phyloP scores from a whole-genome alignment of 805 yeast genomes.

The Yarrowia porcina region DNA sequence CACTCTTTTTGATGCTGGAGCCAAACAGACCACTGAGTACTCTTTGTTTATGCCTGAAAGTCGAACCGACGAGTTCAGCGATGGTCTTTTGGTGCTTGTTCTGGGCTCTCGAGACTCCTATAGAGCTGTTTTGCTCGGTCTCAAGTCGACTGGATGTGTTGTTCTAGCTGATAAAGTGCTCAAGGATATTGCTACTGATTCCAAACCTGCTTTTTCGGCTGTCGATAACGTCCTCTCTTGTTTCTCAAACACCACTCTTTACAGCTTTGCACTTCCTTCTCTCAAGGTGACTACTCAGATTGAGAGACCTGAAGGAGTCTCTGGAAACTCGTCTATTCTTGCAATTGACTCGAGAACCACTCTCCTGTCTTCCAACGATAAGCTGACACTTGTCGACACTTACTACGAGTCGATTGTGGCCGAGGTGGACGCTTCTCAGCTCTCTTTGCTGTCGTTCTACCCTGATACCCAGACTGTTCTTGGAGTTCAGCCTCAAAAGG shows the following conservation, averaged over 20 bases:
- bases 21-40: conserved; percentile 17
- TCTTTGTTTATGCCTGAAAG: conserved; percentile 7
- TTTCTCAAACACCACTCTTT: conserved; percentile 18
- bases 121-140: conserved; percentile 16
- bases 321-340: conserved; percentile 27
- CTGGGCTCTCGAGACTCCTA: conserved; percentile 10
- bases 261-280: conserved; percentile 14
- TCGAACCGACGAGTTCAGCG: conserved; percentile 15
- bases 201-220: conserved; percentile 15
- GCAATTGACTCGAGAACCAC: conserved; percentile 36
- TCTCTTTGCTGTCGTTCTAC: conserved; percentile 27
- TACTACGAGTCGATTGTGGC: conserved; percentile 35
- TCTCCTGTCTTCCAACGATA: conserved; percentile 32
- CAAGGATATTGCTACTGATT: conserved; percentile 1
- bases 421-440: conserved; percentile 27
- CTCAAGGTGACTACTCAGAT: conserved; percentile 24
- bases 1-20: conserved; percentile 15
- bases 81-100: conserved; percentile 10
- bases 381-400: conserved; percentile 42
- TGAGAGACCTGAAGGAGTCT: not conserved
- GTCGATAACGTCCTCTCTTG: not conserved
- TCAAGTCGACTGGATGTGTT: conserved; percentile 6
- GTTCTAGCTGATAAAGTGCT: conserved; percentile 17
- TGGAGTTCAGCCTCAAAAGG: conserved; percentile 17
- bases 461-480: conserved; percentile 22